phyloP scores from a whole-genome alignment of 2,329 filamentous ascomycete genomes.

The Fusarium sp. region DNA sequence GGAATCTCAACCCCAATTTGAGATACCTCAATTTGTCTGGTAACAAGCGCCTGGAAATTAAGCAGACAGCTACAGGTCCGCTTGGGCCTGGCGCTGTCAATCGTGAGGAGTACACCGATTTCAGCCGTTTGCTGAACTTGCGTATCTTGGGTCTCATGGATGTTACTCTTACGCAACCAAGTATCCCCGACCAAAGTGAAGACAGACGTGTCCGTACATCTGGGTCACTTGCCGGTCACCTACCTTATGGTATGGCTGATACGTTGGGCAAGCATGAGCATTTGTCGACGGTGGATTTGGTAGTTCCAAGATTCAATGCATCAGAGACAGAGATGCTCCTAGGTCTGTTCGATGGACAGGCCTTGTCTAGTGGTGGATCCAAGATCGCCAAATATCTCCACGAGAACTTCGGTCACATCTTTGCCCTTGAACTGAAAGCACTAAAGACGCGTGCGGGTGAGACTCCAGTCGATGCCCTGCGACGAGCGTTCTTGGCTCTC shows the following conservation, averaged over 20 bases:
- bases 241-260: conserved; percentile 98
- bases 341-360: conserved; percentile 95
- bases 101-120: conserved; percentile 82
- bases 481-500: conserved; percentile 85
- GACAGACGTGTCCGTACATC: conserved; percentile 96
- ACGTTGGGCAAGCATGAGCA: conserved; percentile 94
- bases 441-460: conserved; percentile 76
- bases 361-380: conserved; percentile 88
- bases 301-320: conserved; percentile 90
- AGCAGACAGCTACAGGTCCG: conserved; percentile 63
- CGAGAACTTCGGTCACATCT: conserved; percentile 91
- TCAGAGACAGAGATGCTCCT: conserved; percentile 90
- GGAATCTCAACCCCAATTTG: conserved; percentile 97
- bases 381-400: conserved; percentile 97
- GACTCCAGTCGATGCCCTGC: conserved; percentile 82
- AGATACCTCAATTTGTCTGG: conserved; percentile 96
- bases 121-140: conserved; percentile 84
- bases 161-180: conserved; percentile 92
- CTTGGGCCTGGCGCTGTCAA: conserved; percentile 66
- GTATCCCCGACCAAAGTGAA: conserved; percentile 93
- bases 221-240: conserved; percentile 88
- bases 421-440: conserved; percentile 82
- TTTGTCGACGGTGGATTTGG: conserved; percentile 93
- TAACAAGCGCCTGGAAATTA: conserved; percentile 96
- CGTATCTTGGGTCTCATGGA: conserved; percentile 96